Percentiles rank a stretch among this genome's conserved stretches.
phyloP scores from a whole-genome alignment of 768 basidiomycete species.

The Tulasnella sp. region DNA sequence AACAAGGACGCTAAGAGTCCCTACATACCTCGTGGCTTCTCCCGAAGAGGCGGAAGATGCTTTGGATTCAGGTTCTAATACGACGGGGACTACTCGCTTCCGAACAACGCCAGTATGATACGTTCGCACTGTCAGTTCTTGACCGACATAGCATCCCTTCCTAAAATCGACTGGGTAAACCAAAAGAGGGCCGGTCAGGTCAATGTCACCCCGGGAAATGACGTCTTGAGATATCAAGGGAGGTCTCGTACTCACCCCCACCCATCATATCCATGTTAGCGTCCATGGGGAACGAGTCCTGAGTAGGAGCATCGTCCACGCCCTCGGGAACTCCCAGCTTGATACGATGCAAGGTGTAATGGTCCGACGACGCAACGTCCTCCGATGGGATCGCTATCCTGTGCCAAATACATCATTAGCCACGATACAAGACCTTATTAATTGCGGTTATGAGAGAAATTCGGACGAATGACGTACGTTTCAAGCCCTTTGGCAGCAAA shows the following conservation, averaged over 20 bases:
- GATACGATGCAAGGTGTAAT: slow-evolving; percentile 70
- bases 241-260: slow-evolving; percentile 41
- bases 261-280: slow-evolving; percentile 94
- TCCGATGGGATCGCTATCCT: slow-evolving; percentile 21
- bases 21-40: neutral
- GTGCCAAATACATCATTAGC: neutral
- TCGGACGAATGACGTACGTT: slow-evolving; percentile 49
- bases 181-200: neutral
- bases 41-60: neutral
- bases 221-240: neutral
- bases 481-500: slow-evolving; percentile 55
- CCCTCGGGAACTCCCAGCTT: slow-evolving; percentile 84
- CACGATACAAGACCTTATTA: neutral
- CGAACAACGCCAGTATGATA: slow-evolving; percentile 88
- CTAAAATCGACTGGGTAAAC: slow-evolving; percentile 70
- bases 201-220: neutral
- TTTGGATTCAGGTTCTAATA: slow-evolving; percentile 11
- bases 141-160: slow-evolving; percentile 97
- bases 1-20: neutral
- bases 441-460: neutral
- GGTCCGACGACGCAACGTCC: slow-evolving; percentile 39
- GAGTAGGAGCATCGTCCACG: slow-evolving; percentile 55
- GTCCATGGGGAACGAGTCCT: slow-evolving; percentile 83
- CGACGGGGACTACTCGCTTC: slow-evolving; percentile 79
- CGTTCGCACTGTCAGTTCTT: slow-evolving; percentile 92